Evolutionary conservation across 768 basidiomycete species (phyloP).

Genomic region (Lentinula detonsa): DNA sequence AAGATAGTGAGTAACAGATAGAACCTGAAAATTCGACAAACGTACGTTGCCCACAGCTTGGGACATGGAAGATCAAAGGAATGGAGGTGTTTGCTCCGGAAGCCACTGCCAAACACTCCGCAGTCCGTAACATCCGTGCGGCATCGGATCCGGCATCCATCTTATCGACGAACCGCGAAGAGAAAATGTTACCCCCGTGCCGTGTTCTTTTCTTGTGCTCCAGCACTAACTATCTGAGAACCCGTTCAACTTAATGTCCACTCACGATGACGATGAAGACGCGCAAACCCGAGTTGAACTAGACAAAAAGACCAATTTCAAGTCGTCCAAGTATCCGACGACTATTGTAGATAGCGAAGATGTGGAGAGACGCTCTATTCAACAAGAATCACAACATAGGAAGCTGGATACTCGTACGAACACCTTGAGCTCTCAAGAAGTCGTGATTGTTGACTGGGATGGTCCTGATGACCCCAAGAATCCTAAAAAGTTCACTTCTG

Average conservation of each 20-base stretch:
- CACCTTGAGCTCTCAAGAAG: constrained; percentile 1
- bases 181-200: background rate
- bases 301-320: background rate
- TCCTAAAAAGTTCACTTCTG: constrained; percentile 45
- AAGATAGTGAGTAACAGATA: background rate
- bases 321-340: background rate
- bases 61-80: constrained; percentile 45
- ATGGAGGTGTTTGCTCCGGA: background rate
- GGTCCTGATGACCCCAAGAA: constrained; percentile 53
- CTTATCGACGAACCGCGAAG: background rate
- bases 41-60: constrained; percentile 77
- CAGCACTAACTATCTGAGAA: background rate
- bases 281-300: background rate
- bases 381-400: background rate
- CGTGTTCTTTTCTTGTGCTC: background rate
- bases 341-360: background rate
- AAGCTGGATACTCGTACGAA: background rate
- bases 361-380: background rate
- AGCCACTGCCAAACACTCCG: background rate
- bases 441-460: constrained; percentile 54
- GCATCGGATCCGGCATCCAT: constrained; percentile 3
- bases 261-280: background rate
- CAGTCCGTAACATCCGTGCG: background rate
- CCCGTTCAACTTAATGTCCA: background rate
- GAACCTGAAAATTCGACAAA: constrained; percentile 5